A percentile compares a stretch with the other conserved stretches of the same genome.
These are phyloP conservation scores for Phytopythium mirpurense DNA, from an alignment of 352 stramenopile species.

Conservation along the genomic window DNA sequence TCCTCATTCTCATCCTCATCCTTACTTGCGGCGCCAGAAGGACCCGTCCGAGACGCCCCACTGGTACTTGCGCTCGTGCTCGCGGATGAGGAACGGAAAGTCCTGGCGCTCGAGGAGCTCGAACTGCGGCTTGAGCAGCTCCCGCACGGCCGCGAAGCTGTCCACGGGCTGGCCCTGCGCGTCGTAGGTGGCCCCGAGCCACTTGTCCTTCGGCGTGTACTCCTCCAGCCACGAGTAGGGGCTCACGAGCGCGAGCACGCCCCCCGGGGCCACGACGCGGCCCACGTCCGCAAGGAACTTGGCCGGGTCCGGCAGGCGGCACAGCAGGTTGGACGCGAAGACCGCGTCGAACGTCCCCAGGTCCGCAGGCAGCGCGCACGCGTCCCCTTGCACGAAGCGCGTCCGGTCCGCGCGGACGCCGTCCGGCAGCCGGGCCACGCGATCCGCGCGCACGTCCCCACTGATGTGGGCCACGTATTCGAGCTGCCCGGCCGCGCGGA, in stretches of 20 bases:
- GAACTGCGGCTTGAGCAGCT: conserved; percentile 58
- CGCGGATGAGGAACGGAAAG: conserved; percentile 90
- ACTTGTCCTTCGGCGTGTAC: conserved; percentile 91
- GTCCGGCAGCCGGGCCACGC: conserved; percentile 56
- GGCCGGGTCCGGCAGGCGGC: conserved; percentile 90
- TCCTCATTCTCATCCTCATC: too few species aligned
- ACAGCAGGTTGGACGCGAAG: conserved; percentile 95
- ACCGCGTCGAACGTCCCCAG: conserved; percentile 92
- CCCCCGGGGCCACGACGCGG: conserved; percentile 85
- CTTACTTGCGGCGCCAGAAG: conserved; percentile 81
- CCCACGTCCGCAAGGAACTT: conserved; percentile 87
- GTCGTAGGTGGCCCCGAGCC: conserved; percentile 65
- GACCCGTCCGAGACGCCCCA: conserved; percentile 87
- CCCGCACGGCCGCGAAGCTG: conserved; percentile 64
- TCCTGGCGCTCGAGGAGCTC: conserved; percentile 75
- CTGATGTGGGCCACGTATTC: conserved; percentile 87
- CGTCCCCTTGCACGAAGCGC: conserved; percentile 93
- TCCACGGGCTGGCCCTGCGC: conserved; percentile 38
- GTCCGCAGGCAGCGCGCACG: conserved; percentile 78
- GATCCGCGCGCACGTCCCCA: conserved; percentile 68
- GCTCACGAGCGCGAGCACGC: conserved; percentile 93
- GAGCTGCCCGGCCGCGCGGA: conserved; percentile 79
- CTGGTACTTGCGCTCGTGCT: conserved; percentile 92
- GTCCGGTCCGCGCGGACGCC: conserved; percentile 56
- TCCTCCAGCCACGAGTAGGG: conserved; percentile 97